Percentiles rank a stretch among this genome's conserved stretches.
phyloP scores from a whole-genome alignment of 2,329 filamentous ascomycete genomes.

The Colletotrichum magnum region DNA sequence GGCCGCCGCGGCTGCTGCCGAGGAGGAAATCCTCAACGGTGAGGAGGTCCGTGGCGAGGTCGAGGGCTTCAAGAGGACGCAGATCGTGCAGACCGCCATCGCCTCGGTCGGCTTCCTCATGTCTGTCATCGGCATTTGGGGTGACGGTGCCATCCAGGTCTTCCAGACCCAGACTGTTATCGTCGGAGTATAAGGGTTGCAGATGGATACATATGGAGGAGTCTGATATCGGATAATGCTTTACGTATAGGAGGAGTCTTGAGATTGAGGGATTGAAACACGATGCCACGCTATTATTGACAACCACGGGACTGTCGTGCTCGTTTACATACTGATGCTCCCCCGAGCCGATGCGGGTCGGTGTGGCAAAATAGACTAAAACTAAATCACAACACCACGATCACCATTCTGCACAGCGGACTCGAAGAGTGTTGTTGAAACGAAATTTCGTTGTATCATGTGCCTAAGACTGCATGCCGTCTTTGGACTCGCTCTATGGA shows the following conservation, averaged over 20 bases:
- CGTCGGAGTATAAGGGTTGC: slow-evolving; percentile 32
- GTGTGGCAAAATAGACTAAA: slow-evolving; percentile 33
- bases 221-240: slow-evolving; percentile 6
- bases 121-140: slow-evolving; percentile 76
- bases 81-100: slow-evolving; percentile 67
- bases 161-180: slow-evolving; percentile 43
- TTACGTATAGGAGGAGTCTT: slow-evolving; percentile 29
- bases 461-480: not conserved
- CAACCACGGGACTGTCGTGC: slow-evolving; percentile 29
- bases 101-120: slow-evolving; percentile 71
- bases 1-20: slow-evolving; percentile 50
- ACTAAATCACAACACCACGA: not conserved
- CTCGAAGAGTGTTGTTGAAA: too few species aligned
- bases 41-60: slow-evolving; percentile 73
- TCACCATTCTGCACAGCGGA: not conserved
- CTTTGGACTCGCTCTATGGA: not conserved
- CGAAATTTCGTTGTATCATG: not conserved
- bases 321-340: slow-evolving; percentile 34
- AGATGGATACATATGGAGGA: not conserved
- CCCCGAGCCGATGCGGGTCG: slow-evolving; percentile 10
- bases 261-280: slow-evolving; percentile 31
- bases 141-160: slow-evolving; percentile 63
- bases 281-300: slow-evolving; percentile 16
- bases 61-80: slow-evolving; percentile 67
- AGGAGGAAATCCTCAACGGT: slow-evolving; percentile 67